These are phyloP conservation scores for Xylaria sp. DNA, from an alignment of 495 filamentous ascomycete species.

Conservation along the genomic window DNA sequence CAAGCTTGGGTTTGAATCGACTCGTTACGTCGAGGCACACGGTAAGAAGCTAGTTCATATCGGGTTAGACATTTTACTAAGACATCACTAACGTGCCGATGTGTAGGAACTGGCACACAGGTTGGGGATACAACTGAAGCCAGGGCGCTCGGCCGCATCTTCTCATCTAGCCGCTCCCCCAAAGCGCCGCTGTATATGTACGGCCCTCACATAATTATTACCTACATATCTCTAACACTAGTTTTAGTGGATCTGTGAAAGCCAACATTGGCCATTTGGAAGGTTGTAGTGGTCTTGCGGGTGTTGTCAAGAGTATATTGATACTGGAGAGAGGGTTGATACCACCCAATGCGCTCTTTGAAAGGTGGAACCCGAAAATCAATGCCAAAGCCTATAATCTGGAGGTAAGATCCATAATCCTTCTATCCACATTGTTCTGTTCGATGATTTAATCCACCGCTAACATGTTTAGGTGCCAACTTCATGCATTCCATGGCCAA, in stretches of 20 bases:
- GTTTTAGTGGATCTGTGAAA: constrained; percentile 57
- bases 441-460: too few relatives aligned
- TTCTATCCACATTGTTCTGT: too few relatives aligned
- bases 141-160: constrained; percentile 6
- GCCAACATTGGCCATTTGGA: constrained; percentile 61
- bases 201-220: too few relatives aligned
- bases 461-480: constrained; percentile 6
- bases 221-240: too few relatives aligned
- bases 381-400: constrained; percentile 24
- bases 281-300: constrained; percentile 53
- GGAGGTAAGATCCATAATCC: not conserved
- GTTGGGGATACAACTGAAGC: constrained; percentile 56
- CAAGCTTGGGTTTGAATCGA: constrained; percentile 37
- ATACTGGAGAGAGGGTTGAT: constrained; percentile 53
- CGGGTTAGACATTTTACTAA: too few relatives aligned
- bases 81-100: too few relatives aligned
- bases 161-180: not conserved
- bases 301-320: constrained; percentile 56
- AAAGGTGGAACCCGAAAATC: constrained; percentile 49
- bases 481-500: constrained; percentile 28
- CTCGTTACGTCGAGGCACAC: constrained; percentile 51
- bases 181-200: constrained; percentile 19
- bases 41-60: too few relatives aligned
- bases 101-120: constrained; percentile 42
- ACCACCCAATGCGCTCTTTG: constrained; percentile 45